Evolutionary conservation across 441 rosid genomes (phyloP).

Genomic region (Syzygium syzygioides): DNA sequence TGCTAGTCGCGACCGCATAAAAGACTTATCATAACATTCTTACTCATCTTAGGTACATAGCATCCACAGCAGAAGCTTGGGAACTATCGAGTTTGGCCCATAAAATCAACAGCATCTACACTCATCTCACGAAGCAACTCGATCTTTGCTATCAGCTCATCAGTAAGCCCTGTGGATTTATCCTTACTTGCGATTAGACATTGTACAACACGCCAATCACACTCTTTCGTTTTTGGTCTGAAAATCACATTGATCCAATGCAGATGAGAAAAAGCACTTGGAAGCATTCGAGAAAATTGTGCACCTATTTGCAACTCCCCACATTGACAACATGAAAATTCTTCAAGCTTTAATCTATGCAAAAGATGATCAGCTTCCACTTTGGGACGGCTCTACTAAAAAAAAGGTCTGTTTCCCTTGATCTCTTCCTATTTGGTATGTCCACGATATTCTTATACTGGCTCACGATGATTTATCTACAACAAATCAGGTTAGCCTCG

Average conservation of each 20-base stretch:
- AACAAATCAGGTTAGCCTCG: constrained; percentile 21
- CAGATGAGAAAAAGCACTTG: constrained; percentile 28
- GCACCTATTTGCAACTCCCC: constrained; percentile 27
- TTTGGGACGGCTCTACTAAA: constrained; percentile 21
- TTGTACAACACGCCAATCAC: neutral
- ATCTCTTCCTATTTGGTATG: neutral
- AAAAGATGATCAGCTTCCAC: constrained; percentile 31
- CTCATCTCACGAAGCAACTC: constrained; percentile 26
- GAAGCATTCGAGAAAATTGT: constrained; percentile 31
- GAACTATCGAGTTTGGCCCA: constrained; percentile 39
- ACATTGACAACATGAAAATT: constrained; percentile 35
- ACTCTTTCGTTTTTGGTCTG: neutral
- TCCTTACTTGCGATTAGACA: neutral
- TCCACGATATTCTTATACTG: neutral
- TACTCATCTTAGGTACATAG: constrained; percentile 16
- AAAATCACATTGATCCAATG: neutral
- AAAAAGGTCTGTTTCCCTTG: constrained; percentile 23
- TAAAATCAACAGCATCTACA: constrained; percentile 27
- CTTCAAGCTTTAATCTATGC: constrained; percentile 30
- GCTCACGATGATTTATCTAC: neutral
- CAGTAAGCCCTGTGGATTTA: constrained; percentile 9
- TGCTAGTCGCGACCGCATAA: neutral
- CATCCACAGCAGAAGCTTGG: constrained; percentile 33
- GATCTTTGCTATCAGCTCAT: constrained; percentile 22
- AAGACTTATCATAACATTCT: neutral